These are phyloP conservation scores for Volvariella surrecta DNA, from an alignment of 1,284 basidiomycete species.

Conservation along the genomic window DNA sequence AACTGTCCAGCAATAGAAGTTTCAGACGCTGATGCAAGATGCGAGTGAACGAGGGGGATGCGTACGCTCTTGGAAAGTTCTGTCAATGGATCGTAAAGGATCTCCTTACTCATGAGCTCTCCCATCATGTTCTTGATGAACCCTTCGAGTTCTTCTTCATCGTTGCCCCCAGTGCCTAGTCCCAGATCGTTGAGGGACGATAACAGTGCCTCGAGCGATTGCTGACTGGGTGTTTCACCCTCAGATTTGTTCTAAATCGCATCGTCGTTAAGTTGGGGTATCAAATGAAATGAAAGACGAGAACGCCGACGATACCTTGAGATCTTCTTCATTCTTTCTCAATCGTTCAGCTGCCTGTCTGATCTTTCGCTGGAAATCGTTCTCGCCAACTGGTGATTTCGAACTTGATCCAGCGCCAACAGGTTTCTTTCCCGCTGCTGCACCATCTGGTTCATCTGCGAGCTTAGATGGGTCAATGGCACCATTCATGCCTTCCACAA, in stretches of 20 bases:
- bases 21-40: too few species aligned
- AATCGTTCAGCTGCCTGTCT: slow-evolving; percentile 76
- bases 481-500: slow-evolving; percentile 61
- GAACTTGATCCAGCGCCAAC: too few species aligned
- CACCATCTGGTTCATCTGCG: slow-evolving; percentile 16
- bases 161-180: slow-evolving; percentile 20
- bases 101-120: slow-evolving; percentile 89
- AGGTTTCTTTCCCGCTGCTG: slow-evolving; percentile 17
- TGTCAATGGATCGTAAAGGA: slow-evolving; percentile 88
- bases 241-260: slow-evolving; percentile 5
- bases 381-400: neutral
- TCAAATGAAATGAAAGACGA: too few species aligned
- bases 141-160: slow-evolving; percentile 63
- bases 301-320: slow-evolving; percentile 23
- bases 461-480: slow-evolving; percentile 10
- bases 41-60: slow-evolving; percentile 5
- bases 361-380: slow-evolving; percentile 70
- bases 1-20: slow-evolving; percentile 42
- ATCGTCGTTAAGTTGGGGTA: too few species aligned
- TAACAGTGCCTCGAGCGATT: slow-evolving; percentile 42
- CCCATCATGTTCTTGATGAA: slow-evolving; percentile 91
- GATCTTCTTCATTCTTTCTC: slow-evolving; percentile 59
- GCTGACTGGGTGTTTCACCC: slow-evolving; percentile 18
- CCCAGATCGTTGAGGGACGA: slow-evolving; percentile 29
- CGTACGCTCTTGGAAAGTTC: slow-evolving; percentile 80